phyloP scores from a whole-genome alignment of 805 yeast genomes.

The Wickerhamiella lipophila region DNA sequence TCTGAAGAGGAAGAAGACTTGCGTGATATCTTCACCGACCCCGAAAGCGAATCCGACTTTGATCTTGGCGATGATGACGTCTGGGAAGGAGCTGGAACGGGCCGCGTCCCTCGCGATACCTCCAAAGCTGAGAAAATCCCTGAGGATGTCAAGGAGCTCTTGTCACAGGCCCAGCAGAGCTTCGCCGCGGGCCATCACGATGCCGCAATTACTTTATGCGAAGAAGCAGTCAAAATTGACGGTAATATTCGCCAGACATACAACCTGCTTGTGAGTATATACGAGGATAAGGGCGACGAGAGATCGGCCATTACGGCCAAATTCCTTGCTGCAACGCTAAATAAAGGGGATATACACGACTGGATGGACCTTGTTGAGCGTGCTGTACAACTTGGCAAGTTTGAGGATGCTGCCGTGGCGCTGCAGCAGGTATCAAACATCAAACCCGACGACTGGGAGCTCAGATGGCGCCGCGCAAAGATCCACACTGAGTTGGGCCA shows the following conservation, averaged over 20 bases:
- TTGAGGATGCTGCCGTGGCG: conserved; percentile 45
- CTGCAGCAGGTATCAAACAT: conserved; percentile 71
- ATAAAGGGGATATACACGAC: conserved; percentile 63
- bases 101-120: conserved; percentile 7
- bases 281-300: conserved; percentile 35
- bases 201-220: conserved; percentile 24
- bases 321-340: conserved; percentile 51
- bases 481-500: conserved; percentile 24
- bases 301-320: conserved; percentile 28
- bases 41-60: conserved; percentile 36
- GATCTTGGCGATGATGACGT: conserved; percentile 4
- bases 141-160: conserved; percentile 18
- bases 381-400: conserved; percentile 50
- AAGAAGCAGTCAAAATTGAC: conserved; percentile 25
- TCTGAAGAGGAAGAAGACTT: conserved; percentile 10
- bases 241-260: conserved; percentile 24
- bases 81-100: background rate
- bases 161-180: conserved; percentile 18
- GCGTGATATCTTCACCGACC: conserved; percentile 29
- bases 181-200: conserved; percentile 21
- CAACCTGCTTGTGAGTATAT: conserved; percentile 31
- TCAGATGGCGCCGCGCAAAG: conserved; percentile 61
- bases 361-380: conserved; percentile 83
- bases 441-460: conserved; percentile 68
- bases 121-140: conserved; percentile 7